These are phyloP conservation scores for Ophiostoma novo-ulmi DNA, from an alignment of 2,329 filamentous ascomycete genomes.

Conservation along the genomic window DNA sequence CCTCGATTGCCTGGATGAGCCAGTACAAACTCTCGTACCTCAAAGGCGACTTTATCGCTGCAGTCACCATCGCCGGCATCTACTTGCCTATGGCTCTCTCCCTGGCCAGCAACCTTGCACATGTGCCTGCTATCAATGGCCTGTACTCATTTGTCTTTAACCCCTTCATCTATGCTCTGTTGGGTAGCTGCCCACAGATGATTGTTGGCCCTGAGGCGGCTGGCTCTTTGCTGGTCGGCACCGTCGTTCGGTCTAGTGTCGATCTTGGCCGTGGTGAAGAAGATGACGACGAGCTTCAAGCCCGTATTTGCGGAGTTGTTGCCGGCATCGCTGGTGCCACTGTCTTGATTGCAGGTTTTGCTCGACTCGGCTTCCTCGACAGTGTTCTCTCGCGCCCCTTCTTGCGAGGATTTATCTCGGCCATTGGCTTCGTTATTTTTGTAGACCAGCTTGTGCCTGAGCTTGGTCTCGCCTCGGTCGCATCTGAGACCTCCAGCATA, in stretches of 20 bases:
- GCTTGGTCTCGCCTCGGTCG: constrained; percentile 66
- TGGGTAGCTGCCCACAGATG: constrained; percentile 90
- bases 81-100: constrained; percentile 97
- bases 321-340: constrained; percentile 83
- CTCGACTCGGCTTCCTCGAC: constrained; percentile 84
- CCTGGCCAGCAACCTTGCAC: constrained; percentile 83
- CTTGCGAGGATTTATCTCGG: constrained; percentile 90
- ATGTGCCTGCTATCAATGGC: constrained; percentile 88
- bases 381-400: constrained; percentile 92
- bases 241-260: constrained; percentile 74
- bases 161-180: constrained; percentile 80
- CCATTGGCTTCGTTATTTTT: constrained; percentile 92
- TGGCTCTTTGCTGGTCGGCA: constrained; percentile 83
- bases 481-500: constrained; percentile 57
- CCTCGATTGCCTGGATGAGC: constrained; percentile 81
- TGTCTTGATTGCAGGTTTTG: constrained; percentile 80
- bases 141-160: constrained; percentile 93
- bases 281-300: constrained; percentile 63
- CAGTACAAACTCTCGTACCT: constrained; percentile 82
- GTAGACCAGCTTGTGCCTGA: constrained; percentile 93
- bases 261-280: constrained; percentile 60
- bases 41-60: constrained; percentile 79
- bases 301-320: constrained; percentile 79
- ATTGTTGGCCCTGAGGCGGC: constrained; percentile 92
- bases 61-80: constrained; percentile 95